Evolutionary conservation across 495 filamentous ascomycete genomes (phyloP), one percentile per base, ranked within the genome.

Genomic region (Penicillium riverlandense): DNA sequence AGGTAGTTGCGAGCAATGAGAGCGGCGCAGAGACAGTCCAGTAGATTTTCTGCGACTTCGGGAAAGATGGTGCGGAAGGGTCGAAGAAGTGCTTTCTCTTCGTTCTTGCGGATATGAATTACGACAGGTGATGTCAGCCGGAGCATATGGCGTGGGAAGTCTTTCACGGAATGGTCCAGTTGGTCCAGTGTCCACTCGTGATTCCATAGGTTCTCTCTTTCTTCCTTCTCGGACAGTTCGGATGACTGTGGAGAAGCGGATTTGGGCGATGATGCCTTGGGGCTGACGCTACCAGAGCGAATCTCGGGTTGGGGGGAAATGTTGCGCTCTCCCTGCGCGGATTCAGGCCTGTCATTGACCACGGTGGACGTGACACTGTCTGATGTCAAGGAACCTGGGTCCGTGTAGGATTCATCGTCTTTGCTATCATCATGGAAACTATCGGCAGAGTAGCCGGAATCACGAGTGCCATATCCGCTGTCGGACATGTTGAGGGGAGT

Each of bases 1-100:
- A 83, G 57, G 55, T 82, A 82, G 49, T 83, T 83, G 43, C 76
- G 77, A 0, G 77, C 80, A 13, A 84, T 66, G 14, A 85, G 50
- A 33, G 80, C 74, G 1, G 80, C 80, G 44, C 82, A 84, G n/a
- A 85, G 70, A 6, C 77, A 70, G 37, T 82, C 76, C 28, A 80
- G 74, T 5, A 80, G 57, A 42, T 69, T 72, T 40, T 80, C 72
- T 6, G 75, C 63, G 15, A 70, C 74, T 7, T 66, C 44, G 0
- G 77, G 76, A 42, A 84, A 85, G 15, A 83, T 78, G 12, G 69
- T 71, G 16, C 72, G 69, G 48, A 85, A 76, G 6, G 74, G 70
- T 2, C 61, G 62, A 2, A 64, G 31, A 2, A 69, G 50, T 10
- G 53, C 49, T 43, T 62, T 63, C 47, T 72, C 69, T 22, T 67